These are phyloP conservation scores for Pezicula neosporulosa DNA, from an alignment of 2,329 filamentous ascomycete genomes.

Conservation along the genomic window DNA sequence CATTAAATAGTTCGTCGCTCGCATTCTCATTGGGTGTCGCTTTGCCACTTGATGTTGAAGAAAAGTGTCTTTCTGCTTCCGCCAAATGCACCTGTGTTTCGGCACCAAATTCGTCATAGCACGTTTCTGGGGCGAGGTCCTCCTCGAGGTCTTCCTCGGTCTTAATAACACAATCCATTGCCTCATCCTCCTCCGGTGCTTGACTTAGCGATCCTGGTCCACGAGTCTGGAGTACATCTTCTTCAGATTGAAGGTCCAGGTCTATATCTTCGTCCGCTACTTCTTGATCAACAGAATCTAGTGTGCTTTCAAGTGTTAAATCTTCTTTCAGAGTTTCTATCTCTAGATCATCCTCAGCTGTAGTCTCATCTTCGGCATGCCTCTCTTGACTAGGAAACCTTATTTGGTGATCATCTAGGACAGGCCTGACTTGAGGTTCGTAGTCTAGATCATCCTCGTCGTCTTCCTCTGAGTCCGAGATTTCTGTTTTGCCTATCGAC, in stretches of 20 bases:
- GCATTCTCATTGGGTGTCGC: neutral
- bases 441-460: constrained; percentile 10
- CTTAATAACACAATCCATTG: neutral
- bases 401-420: no score
- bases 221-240: neutral
- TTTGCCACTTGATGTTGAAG: neutral
- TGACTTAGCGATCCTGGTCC: neutral
- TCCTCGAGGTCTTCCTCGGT: neutral
- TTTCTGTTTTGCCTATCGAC: constrained; percentile 14
- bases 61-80: neutral
- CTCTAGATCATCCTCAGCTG: neutral
- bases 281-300: neutral
- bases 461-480: constrained; percentile 23
- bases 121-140: neutral
- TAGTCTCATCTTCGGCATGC: constrained; percentile 7
- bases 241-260: neutral
- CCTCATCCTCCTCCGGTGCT: neutral
- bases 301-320: no score
- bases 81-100: constrained; percentile 1
- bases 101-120: constrained; percentile 1
- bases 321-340: neutral
- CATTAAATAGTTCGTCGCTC: neutral
- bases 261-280: constrained; percentile 5
- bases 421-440: neutral
- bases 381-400: constrained; percentile 5